Conservation (phyloP, 2,329 filamentous ascomycete species). For the Fusarium caatingaense region DNA sequence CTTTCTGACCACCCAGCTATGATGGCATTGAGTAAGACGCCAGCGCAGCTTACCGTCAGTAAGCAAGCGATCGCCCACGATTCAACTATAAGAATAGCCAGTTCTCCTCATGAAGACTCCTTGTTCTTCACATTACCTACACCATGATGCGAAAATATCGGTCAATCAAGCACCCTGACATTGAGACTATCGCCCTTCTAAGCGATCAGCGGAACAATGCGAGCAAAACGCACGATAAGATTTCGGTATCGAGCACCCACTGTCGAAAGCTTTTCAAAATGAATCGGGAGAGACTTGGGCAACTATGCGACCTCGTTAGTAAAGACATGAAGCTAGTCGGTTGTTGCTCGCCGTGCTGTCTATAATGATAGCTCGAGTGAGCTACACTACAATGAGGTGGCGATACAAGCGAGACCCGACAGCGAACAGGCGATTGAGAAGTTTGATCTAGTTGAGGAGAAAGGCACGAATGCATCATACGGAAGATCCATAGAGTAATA, state of each 20-base stretch:
- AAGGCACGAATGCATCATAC: not conserved
- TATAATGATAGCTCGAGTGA: constrained; percentile 46
- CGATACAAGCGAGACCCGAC: too few relatives aligned
- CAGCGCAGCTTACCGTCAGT: not conserved
- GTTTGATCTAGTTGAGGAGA: too few relatives aligned
- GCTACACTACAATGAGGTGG: not conserved
- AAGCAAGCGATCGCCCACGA: not conserved
- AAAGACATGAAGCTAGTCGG: constrained; percentile 66
- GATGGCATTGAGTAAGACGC: not conserved
- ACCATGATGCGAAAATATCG: constrained; percentile 1
- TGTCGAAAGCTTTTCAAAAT: constrained; percentile 38
- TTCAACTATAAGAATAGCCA: constrained; percentile 1
- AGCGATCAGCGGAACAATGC: constrained; percentile 67
- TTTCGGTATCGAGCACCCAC: constrained; percentile 61
- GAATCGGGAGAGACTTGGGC: constrained; percentile 52
- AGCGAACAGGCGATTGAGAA: too few relatives aligned
- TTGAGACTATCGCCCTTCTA: constrained; percentile 63
- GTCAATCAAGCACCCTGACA: constrained; percentile 39
- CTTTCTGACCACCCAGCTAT: constrained; percentile 3
- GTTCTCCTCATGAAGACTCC: not conserved
- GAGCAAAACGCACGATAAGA: constrained; percentile 58
- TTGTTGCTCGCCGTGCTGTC: constrained; percentile 61
- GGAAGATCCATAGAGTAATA: not conserved
- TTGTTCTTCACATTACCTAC: not conserved
- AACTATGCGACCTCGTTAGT: constrained; percentile 65